Base-by-base conservation (phyloP, 2,329 filamentous ascomycete species). In the Blastomyces emzantsi region DNA sequence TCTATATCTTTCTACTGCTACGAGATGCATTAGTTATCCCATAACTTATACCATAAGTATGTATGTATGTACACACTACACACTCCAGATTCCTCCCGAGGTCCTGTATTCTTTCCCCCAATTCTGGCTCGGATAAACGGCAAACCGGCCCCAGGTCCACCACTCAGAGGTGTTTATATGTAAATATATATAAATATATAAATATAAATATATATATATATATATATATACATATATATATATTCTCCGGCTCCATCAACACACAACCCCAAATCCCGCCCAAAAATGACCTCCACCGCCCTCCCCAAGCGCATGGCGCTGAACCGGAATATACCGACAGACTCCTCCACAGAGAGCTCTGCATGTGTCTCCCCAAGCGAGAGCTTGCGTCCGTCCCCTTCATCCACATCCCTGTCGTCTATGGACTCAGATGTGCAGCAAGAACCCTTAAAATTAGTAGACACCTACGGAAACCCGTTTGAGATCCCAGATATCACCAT, bases 391-490 rank as follows among this genome's bases (percentile, higher is more conserved):
- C 81, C 81, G 52, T 88, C 92, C 33, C 81, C 84, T 57, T 97
- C 94, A 8, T 90, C 90, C 49, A 96, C 93, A 3, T 97, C 94
- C 3, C 84, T 97, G 66, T 97, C 93, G 13, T 97, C 94, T 33
- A 82, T 97, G 75, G 87, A 85, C 63, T 92, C 90, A 13, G 83
- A 86, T 63, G 84, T 82, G 63, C 81, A 82, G 69, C 73, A 74
- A 41, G 60, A 58, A 41, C 62, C 65, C 68, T 67, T 75, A 69
- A 87, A 87, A 75, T 85, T 99, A 69, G 73, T 94, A 68, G 92
- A 99, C 80, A 93, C 91, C 15, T 94, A 96, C 76, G 94, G 94
- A 78, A 96, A 97, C 78, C 85, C 92, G 73, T 99, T 99, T 81
- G 83, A 90, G 77, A 83, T 96, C 64, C 94, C 94, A 69, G 88